Evolutionary conservation across 257 asterid genomes (phyloP), one percentile per base, ranked within the genome.

Genomic region (Solanum corneliomulleri): DNA sequence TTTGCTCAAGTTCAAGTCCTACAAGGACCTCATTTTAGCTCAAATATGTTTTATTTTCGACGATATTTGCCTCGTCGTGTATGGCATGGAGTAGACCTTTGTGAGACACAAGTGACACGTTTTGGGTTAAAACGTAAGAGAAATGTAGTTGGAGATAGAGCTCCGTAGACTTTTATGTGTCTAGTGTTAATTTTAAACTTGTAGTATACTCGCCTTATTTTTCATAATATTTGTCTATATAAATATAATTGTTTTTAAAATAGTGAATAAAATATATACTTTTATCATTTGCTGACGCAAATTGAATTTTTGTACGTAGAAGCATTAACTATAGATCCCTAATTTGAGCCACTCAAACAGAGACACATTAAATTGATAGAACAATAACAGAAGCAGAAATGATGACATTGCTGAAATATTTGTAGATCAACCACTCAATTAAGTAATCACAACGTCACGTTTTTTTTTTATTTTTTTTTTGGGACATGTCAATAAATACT

Each of bases 51-150:
- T 88, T 88, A 87, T 71, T 93, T 93, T 72, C 91, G 94, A 23
- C 85, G 95, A 33, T 93, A 87, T 42, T 85, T 93, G 89, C 95
- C 94, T n/a, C 92, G 92, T 25, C 78, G 20, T 2, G 92, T 88
- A 1, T 93, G 95, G 94, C 90, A 87, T 35, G 92, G 95, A 4
- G 85, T 86, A 7, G 88, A 93, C 71, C 15, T 88, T 39, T 92
- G 94, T 85, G 92, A 87, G 39, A 86, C 88, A 21, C 75, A 86
- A 77, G 72, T 89, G 23, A 91, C 93, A n/a, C 91, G 90, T 13
- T 92, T 90, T 60, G 93, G 94, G 42, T 27, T 88, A 45, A 92
- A 86, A 71, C 86, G 76, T 14, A 90, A 85, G 77, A 88, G 93
- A 68, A 90, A 91, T 49, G 68, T 88, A 29, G 72, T 83, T 89